Evolutionary conservation across 2,329 filamentous ascomycete genomes (phyloP).

Genomic region (Claviceps quebecensis): DNA sequence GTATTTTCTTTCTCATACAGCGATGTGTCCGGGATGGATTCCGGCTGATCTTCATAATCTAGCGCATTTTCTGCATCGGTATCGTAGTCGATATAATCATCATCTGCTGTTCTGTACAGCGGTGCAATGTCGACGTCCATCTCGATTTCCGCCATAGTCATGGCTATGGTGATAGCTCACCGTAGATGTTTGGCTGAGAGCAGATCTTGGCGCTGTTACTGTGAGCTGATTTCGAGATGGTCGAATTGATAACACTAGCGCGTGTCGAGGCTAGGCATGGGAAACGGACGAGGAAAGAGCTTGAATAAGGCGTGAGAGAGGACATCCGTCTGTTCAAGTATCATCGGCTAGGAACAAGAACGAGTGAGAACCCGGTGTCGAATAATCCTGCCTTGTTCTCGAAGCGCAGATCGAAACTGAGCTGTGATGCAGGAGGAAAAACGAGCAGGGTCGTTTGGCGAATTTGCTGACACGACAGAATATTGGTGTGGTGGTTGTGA

Average conservation of each 20-base stretch:
- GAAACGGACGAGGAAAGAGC: not conserved
- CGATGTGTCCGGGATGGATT: not conserved
- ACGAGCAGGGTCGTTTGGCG: not conserved
- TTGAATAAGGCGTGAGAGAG: not conserved
- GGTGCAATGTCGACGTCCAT: conserved; percentile 19
- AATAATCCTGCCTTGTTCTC: not conserved
- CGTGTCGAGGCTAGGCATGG: not conserved
- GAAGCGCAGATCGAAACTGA: not conserved
- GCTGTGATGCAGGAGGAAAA: not conserved
- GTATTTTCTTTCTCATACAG: not conserved
- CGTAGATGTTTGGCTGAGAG: not conserved
- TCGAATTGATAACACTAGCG: not conserved
- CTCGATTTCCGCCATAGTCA: conserved; percentile 16
- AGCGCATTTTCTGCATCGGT: conserved; percentile 13
- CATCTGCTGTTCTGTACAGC: conserved; percentile 15
- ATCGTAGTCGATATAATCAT: conserved; percentile 26
- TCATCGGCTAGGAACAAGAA: not conserved
- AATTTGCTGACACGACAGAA: not conserved
- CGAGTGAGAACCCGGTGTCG: not conserved
- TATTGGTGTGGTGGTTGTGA: not conserved
- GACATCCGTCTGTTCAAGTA: not conserved
- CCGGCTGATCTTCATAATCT: not conserved
- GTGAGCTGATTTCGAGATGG: not conserved
- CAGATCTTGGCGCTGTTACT: not conserved
- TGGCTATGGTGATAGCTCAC: not conserved